Evolutionary conservation across 495 filamentous ascomycete genomes (phyloP), one percentile per base, ranked within the genome.

Genomic region (Penicillium waksmanii): DNA sequence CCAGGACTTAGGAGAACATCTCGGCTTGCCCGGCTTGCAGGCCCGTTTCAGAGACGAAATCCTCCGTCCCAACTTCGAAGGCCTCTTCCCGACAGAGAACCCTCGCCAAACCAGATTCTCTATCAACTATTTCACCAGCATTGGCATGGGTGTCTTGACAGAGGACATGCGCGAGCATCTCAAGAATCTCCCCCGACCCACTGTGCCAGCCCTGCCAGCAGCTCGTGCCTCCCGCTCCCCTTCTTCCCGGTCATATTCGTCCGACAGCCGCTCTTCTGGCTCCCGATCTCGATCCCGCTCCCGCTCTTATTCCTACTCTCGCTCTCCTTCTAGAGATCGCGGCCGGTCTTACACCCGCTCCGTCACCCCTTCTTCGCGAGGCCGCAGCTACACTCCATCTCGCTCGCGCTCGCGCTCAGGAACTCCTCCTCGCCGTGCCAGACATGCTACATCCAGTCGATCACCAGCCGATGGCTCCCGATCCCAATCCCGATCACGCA

Each of bases 71-170:
- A 89, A 85, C 66, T 88, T 96, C 58, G 83, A 89, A 31, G 94
- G 96, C 51, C 76, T 99, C 9, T 99, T 99, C 83, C 96, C 95
- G 0, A 68, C 68, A 38, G 92, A 97, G 67, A 91, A 94, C 66
- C 86, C 91, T 8, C 85, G 89, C 56, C 92, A 96, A 73, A 94
- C 91, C 13, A 87, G 95, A 44, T 99, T 99, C 80, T 91, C 94
- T 18, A 96, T 98, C 85, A 99, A 99, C 73, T 99, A 96, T 77
- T 98, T 98, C 73, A 99, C 95, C 8, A 92, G 90, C 64, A 94
- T 99, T 70, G 92, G 92, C 58, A 93, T 99, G 88, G 95, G 95
- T 73, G 85, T 82, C 33, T 76, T 99, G 62, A 99, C 95, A 12
- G 96, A 98, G 63, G 90, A 92, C 63, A 97, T 98, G 94, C 86